These are phyloP conservation scores for Phytophthora parvispora DNA, from an alignment of 352 stramenopile genomes.

Conservation along the genomic window DNA sequence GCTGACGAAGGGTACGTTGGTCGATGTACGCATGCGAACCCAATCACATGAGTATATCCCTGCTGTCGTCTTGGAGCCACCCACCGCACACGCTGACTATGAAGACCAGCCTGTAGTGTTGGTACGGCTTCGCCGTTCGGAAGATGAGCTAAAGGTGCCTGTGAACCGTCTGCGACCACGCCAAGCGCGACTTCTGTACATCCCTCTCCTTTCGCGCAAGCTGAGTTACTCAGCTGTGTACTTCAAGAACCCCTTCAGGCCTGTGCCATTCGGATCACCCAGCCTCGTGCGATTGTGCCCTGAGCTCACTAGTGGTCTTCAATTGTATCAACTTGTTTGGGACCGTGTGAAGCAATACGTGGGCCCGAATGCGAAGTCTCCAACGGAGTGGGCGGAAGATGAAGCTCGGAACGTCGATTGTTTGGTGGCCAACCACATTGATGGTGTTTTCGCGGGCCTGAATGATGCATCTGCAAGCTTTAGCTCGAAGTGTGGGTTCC, in stretches of 20 bases:
- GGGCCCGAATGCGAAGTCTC: conserved; percentile 37
- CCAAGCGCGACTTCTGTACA: conserved; percentile 81
- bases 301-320: conserved; percentile 81
- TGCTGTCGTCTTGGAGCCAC: conserved; percentile 66
- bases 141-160: conserved; percentile 83
- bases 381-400: conserved; percentile 49
- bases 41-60: conserved; percentile 83
- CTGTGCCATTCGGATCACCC: conserved; percentile 86
- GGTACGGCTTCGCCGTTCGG: conserved; percentile 71
- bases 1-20: conserved; percentile 64
- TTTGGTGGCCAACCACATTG: conserved; percentile 78
- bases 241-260: conserved; percentile 92
- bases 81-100: conserved; percentile 29
- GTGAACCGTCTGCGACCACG: conserved; percentile 72
- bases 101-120: conserved; percentile 65
- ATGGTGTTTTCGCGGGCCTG: conserved; percentile 85
- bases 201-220: conserved; percentile 86
- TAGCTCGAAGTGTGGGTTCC: conserved; percentile 75
- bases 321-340: conserved; percentile 88
- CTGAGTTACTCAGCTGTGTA: conserved; percentile 90
- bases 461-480: conserved; percentile 27
- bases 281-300: conserved; percentile 90
- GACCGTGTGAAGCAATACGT: conserved; percentile 89
- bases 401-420: conserved; percentile 36
- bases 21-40: conserved; percentile 77